phyloP scores from a whole-genome alignment of 768 basidiomycete species.

The Kwoniella europaea region DNA sequence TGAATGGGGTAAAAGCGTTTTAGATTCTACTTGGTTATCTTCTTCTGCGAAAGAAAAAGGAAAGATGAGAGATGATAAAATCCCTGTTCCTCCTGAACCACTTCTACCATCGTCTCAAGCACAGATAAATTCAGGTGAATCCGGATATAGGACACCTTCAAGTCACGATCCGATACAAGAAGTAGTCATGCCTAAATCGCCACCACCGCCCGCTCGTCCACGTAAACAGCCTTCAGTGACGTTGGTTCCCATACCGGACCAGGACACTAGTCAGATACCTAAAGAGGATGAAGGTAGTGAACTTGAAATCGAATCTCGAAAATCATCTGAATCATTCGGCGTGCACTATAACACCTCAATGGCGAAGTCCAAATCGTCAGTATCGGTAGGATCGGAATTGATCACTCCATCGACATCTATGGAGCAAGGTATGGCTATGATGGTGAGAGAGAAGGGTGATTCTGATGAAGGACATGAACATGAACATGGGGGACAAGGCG shows the following conservation, averaged over 20 bases:
- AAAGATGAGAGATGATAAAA: constrained; percentile 3
- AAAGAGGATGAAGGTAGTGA: not conserved
- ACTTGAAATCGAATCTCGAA: constrained; percentile 4
- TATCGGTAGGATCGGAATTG: constrained; percentile 15
- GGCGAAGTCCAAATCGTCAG: constrained; percentile 18
- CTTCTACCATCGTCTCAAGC: too few species aligned
- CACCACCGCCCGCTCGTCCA: constrained; percentile 20
- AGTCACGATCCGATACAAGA: not conserved
- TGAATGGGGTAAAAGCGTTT: constrained; percentile 24
- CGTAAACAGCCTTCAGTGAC: constrained; percentile 1
- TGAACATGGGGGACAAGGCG: not conserved
- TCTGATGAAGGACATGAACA: not conserved
- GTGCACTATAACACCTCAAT: constrained; percentile 20
- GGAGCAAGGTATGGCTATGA: not conserved
- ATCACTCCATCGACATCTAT: constrained; percentile 22
- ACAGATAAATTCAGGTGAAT: too few species aligned
- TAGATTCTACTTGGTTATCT: constrained; percentile 12
- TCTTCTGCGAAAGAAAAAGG: not conserved
- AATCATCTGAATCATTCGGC: constrained; percentile 30
- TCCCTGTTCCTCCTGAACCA: constrained; percentile 11
- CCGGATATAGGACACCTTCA: not conserved
- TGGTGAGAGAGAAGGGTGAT: not conserved
- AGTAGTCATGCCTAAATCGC: constrained; percentile 13
- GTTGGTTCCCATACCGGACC: not conserved
- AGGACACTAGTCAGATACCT: too few species aligned